A percentile compares a stretch with the other conserved stretches of the same genome.
phyloP scores from a whole-genome alignment of 208 protist genomes.

The Naegleria gruberi region DNA sequence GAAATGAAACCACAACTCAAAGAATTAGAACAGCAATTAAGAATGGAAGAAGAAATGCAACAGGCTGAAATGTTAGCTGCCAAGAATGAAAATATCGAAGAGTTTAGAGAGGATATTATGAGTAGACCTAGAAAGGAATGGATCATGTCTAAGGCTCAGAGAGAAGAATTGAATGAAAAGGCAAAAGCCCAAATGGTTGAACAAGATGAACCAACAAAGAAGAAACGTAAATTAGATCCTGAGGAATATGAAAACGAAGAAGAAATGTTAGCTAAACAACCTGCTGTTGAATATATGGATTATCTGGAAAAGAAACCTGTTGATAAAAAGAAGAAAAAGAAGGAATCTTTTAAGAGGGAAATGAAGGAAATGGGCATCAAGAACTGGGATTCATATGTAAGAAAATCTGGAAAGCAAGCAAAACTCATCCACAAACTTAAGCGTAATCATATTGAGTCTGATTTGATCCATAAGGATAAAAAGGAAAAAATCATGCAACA shows the following conservation, averaged over 20 bases:
- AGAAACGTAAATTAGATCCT: background rate
- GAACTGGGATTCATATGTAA: background rate
- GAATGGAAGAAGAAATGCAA: background rate
- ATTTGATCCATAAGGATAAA: background rate
- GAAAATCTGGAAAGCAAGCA: background rate
- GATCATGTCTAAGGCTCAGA: background rate
- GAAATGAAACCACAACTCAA: background rate
- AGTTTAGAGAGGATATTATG: slow-evolving; percentile 5
- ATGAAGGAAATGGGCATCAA: background rate
- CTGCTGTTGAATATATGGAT: background rate
- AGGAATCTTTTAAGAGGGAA: background rate
- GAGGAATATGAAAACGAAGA: background rate
- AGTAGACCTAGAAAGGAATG: background rate
- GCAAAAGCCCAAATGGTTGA: background rate
- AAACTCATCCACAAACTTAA: background rate
- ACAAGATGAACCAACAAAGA: background rate
- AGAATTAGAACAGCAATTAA: background rate
- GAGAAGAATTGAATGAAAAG: background rate
- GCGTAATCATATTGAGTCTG: background rate
- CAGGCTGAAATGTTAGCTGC: background rate
- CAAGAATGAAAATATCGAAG: slow-evolving; percentile 5
- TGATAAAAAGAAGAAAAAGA: background rate
- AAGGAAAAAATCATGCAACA: background rate
- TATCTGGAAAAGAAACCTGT: background rate
- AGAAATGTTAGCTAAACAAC: background rate